Conservation (phyloP, 805 yeast genomes). For the Saturnispora dispora region DNA sequence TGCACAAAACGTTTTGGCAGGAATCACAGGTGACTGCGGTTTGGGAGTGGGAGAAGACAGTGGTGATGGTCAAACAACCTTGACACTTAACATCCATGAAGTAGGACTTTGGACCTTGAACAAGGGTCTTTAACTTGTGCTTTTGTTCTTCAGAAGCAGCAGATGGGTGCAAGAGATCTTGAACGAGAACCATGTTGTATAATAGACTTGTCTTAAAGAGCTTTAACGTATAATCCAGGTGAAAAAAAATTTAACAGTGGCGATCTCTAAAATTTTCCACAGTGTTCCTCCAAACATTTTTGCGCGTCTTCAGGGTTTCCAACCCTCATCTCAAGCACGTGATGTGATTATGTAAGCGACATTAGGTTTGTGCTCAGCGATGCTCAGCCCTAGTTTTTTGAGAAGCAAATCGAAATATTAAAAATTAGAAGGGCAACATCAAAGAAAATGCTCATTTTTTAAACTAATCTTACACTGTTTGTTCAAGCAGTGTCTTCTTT, state of each 20-base stretch:
- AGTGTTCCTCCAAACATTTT: background rate
- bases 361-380: background rate
- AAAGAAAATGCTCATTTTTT: background rate
- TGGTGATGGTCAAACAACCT: slow-evolving; percentile 98
- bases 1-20: slow-evolving; percentile 95
- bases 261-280: slow-evolving; percentile 3
- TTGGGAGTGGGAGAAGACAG: slow-evolving; percentile 99
- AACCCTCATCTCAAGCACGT: slow-evolving; percentile 10
- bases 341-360: background rate
- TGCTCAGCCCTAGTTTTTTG: too few relatives aligned
- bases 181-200: slow-evolving; percentile 76
- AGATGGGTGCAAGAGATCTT: slow-evolving; percentile 97
- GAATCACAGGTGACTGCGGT: slow-evolving; percentile 99
- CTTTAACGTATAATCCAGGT: background rate
- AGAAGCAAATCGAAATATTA: too few relatives aligned
- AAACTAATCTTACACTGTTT: too few relatives aligned
- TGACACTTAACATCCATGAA: slow-evolving; percentile 99
- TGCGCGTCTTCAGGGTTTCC: background rate
- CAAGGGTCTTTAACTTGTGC: slow-evolving; percentile 96
- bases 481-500: too few relatives aligned
- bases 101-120: slow-evolving; percentile 96
- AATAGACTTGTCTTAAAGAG: slow-evolving; percentile 8
- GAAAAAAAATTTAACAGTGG: slow-evolving; percentile 5
- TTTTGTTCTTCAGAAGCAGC: slow-evolving; percentile 93
- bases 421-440: background rate